Conservation (phyloP, 139 green algal species). For the Ettlia oleoabundans region DNA sequence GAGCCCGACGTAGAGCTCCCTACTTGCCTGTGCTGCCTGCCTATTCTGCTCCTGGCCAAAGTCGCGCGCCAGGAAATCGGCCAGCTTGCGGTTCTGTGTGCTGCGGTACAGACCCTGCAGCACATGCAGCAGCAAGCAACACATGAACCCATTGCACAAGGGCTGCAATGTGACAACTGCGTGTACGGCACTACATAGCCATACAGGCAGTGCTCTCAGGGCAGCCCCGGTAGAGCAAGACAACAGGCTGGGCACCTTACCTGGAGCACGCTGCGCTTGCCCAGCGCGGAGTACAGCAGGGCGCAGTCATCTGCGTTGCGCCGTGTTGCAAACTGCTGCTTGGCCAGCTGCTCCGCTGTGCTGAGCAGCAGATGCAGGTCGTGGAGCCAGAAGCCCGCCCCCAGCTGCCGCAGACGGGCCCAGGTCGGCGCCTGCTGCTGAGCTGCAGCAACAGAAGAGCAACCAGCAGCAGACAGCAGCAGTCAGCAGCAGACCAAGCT, state of each 20-base stretch:
- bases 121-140: constrained; percentile 16
- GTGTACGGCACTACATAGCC: too few relatives aligned
- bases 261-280: constrained; percentile 68
- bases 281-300: constrained; percentile 84
- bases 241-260: constrained; percentile 10
- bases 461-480: too few relatives aligned
- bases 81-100: constrained; percentile 64
- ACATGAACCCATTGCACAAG: neutral
- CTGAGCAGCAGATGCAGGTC: constrained; percentile 36
- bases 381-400: constrained; percentile 87
- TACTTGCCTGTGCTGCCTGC: constrained; percentile 57
- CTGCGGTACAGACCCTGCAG: constrained; percentile 77
- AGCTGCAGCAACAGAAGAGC: neutral
- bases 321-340: constrained; percentile 67
- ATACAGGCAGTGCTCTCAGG: too few relatives aligned
- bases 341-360: constrained; percentile 76
- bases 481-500: too few relatives aligned
- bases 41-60: constrained; percentile 66
- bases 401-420: constrained; percentile 62
- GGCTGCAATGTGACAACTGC: too few relatives aligned
- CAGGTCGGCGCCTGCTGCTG: constrained; percentile 55
- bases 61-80: constrained; percentile 86
- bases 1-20: too few relatives aligned
- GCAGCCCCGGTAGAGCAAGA: too few relatives aligned
- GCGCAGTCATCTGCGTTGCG: constrained; percentile 82